These are phyloP conservation scores for Ceratocystis alfenasii DNA, from an alignment of 2,329 filamentous ascomycete genomes.

Conservation along the genomic window DNA sequence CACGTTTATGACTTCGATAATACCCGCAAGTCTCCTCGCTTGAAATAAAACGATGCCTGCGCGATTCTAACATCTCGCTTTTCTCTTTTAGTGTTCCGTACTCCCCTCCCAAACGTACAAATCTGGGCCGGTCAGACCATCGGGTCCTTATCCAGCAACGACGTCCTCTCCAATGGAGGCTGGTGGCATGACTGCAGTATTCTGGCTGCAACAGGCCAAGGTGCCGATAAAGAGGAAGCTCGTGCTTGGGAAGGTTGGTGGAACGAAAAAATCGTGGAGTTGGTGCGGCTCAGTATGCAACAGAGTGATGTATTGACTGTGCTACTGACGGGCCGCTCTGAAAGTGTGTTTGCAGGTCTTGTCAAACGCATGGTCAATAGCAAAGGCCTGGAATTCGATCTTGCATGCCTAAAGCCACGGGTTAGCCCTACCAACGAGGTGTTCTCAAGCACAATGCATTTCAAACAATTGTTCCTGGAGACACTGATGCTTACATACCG, in stretches of 20 bases:
- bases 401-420: slow-evolving; percentile 76
- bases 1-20: slow-evolving; percentile 99
- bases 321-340: slow-evolving; percentile 74
- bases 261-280: slow-evolving; percentile 79
- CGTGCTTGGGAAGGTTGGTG: slow-evolving; percentile 88
- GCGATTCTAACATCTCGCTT: slow-evolving; percentile 18
- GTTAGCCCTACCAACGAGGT: slow-evolving; percentile 67
- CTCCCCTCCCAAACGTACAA: slow-evolving; percentile 75
- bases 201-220: slow-evolving; percentile 73
- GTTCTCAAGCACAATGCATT: slow-evolving; percentile 74
- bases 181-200: slow-evolving; percentile 96
- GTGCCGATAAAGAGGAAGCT: slow-evolving; percentile 67
- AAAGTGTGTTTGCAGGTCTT: slow-evolving; percentile 63
- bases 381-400: slow-evolving; percentile 73
- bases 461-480: slow-evolving; percentile 78
- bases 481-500: slow-evolving; percentile 77
- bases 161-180: slow-evolving; percentile 68
- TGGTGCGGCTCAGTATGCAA: slow-evolving; percentile 68
- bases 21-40: slow-evolving; percentile 48
- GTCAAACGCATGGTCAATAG: slow-evolving; percentile 69
- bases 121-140: slow-evolving; percentile 74
- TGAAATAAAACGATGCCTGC: not conserved
- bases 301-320: slow-evolving; percentile 78
- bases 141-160: slow-evolving; percentile 61
- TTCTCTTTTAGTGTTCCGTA: slow-evolving; percentile 60